Base-by-base conservation (phyloP, 2,329 filamentous ascomycete species). In the Oidium heveae region DNA sequence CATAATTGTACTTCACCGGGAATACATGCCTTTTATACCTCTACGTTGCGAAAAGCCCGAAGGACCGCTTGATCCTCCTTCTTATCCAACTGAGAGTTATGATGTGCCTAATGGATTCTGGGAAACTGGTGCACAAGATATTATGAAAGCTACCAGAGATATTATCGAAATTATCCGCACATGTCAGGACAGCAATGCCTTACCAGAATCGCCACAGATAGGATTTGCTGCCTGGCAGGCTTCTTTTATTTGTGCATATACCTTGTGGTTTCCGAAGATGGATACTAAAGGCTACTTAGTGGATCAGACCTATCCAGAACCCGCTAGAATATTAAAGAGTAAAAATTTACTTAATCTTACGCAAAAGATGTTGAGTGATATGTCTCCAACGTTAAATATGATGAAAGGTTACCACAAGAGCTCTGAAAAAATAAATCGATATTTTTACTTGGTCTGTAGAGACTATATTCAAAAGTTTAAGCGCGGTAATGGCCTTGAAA, bases 211-310 rank as follows among this genome's bases (percentile, higher is more conserved):
- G 0, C 79, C 80, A 0, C 72, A 84, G 36, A 73, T 80, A 3
- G 72, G 77, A 3, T 85, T 83, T 61, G 75, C 80, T 2, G 71
- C 82, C 41, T 86, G 80, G 70, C 76, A 74, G 12, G 79, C 80
- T 0, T 74, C 76, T 0, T 81, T 83, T 60, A 71, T 77, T 16
- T 77, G 78, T 36, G 70, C 83, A 2, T 86, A 85, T 63, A 76
- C 76, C 12, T 70, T 72, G 47, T 75, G 79, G 61, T 86, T 85
- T 55, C 78, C 79, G 0, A 73, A 75, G 56, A 84, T 86, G 77
- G 82, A 86, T 59, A 69, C 69, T 0, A 67, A 74, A 12, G 66
- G 69, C 2, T 73, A 75, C 61, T 74, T 84, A 67, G 63, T 69
- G 6, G 61, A 60, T 46, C 41, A 49, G n/a, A 33, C 32, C 28